phyloP scores from a whole-genome alignment of 2,329 filamentous ascomycete genomes.

The Epichloe sp. region DNA sequence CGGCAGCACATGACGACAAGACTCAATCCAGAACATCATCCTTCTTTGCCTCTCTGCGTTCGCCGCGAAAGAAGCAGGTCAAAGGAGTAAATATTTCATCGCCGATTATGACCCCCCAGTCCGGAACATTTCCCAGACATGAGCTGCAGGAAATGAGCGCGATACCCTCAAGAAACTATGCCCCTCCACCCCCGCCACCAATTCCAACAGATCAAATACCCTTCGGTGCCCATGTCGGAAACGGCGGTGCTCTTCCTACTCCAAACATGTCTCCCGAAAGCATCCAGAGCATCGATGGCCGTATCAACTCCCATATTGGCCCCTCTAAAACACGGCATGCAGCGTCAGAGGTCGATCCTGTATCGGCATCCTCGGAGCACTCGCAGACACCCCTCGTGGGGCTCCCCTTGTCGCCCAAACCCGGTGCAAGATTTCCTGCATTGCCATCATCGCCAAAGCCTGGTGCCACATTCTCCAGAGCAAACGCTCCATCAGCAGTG shows the following conservation, averaged over 20 bases:
- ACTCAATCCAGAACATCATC: slow-evolving; percentile 44
- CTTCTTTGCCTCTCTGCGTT: slow-evolving; percentile 47
- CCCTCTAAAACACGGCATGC: slow-evolving; percentile 23
- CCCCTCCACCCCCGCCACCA: slow-evolving; percentile 43
- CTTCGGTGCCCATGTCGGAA: slow-evolving; percentile 18
- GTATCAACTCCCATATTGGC: slow-evolving; percentile 30
- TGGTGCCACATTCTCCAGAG: slow-evolving; percentile 33
- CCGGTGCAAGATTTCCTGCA: slow-evolving; percentile 20
- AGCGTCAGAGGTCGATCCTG: slow-evolving; percentile 31
- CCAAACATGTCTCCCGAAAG: slow-evolving; percentile 28
- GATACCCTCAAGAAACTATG: slow-evolving; percentile 45
- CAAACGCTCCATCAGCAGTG: slow-evolving; percentile 39
- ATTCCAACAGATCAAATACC: slow-evolving; percentile 34
- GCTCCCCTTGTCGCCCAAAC: slow-evolving; percentile 33
- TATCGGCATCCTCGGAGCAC: slow-evolving; percentile 38
- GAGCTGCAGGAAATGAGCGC: slow-evolving; percentile 43
- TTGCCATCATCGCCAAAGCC: slow-evolving; percentile 38
- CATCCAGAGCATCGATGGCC: slow-evolving; percentile 40
- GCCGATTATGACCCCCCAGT: slow-evolving; percentile 51
- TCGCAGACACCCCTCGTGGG: slow-evolving; percentile 40
- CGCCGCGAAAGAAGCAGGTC: slow-evolving; percentile 40
- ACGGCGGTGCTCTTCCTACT: slow-evolving; percentile 14
- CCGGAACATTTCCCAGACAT: slow-evolving; percentile 42
- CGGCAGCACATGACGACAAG: slow-evolving; percentile 30
- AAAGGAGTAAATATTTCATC: slow-evolving; percentile 48